These are phyloP conservation scores for Pistacia vera DNA, from an alignment of 345 rosid genomes.

Conservation along the genomic window DNA sequence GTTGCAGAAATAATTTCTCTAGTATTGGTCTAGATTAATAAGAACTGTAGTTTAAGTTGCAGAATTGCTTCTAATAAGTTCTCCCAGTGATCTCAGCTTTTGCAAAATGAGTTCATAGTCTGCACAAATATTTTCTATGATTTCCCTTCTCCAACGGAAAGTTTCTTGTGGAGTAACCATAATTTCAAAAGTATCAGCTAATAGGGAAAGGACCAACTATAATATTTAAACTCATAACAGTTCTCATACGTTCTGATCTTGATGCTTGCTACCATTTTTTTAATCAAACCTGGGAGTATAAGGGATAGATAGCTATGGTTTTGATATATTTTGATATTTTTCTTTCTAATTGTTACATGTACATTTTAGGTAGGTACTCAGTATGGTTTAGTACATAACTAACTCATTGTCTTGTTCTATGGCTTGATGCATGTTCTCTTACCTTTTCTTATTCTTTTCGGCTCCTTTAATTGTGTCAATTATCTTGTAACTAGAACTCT, in stretches of 20 bases:
- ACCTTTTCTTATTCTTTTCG: neutral
- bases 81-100: too few relatives aligned
- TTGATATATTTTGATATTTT: neutral
- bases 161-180: neutral
- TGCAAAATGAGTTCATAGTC: too few relatives aligned
- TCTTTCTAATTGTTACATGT: neutral
- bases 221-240: neutral
- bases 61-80: too few relatives aligned
- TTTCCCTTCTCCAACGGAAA: neutral
- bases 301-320: neutral
- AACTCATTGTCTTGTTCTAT: neutral
- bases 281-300: too few relatives aligned
- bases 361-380: neutral
- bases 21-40: too few relatives aligned
- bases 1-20: too few relatives aligned
- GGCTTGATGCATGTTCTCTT: neutral
- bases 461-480: constrained; percentile 4
- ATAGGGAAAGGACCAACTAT: neutral
- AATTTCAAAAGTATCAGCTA: neutral
- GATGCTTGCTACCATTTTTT: too few relatives aligned
- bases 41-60: too few relatives aligned
- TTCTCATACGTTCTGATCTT: neutral
- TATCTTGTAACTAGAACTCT: constrained; percentile 5
- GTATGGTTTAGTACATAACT: neutral
- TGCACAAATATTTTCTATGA: too few relatives aligned